Base-by-base conservation (phyloP, 768 basidiomycete genomes). In the Mycena alexandri region DNA sequence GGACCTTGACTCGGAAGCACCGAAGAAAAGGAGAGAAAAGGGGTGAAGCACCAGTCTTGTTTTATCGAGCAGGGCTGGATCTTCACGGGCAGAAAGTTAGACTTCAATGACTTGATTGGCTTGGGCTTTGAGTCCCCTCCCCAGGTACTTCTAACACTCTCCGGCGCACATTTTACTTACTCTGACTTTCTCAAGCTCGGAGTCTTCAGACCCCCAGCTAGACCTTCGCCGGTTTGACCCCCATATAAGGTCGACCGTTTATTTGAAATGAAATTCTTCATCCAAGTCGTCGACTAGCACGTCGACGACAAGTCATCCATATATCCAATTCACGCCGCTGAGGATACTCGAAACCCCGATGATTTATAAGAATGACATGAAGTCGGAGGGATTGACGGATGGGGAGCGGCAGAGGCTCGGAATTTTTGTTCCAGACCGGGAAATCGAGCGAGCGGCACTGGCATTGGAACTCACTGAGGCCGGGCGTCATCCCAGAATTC, bases 221-320 rank as follows among this genome's bases (percentile, higher is more conserved):
- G n/a, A n/a, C n/a, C n/a, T n/a, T n/a, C n/a, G n/a, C n/a, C n/a
- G n/a, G n/a, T n/a, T n/a, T n/a, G n/a, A n/a, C n/a, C n/a, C n/a
- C n/a, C n/a, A n/a, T n/a, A n/a, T n/a, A n/a, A n/a, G n/a, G n/a
- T n/a, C n/a, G n/a, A n/a, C n/a, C n/a, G n/a, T n/a, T n/a, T n/a
- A n/a, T n/a, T n/a, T n/a, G n/a, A n/a, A n/a, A 52, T 43, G 38
- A 17, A 51, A 19, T 56, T 64, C 33, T 34, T 29, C 46, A 65
- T 58, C 33, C 10, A 12, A 19, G 56, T 65, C 29, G 42, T 46
- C 3, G 63, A 65, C n/a, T 48, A 52, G 12, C 13, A n/a, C n/a
- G n/a, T 57, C n/a, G 63, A 65, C 50, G 55, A 65, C 42, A 57
- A 65, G 63, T 38, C 17, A 65, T 52, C 63, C 63, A 9, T 65